Evolutionary conservation across 1,139 yeast genomes (phyloP), one percentile per base, ranked within the genome.

Genomic region (Nakaseomyces delphensis): DNA sequence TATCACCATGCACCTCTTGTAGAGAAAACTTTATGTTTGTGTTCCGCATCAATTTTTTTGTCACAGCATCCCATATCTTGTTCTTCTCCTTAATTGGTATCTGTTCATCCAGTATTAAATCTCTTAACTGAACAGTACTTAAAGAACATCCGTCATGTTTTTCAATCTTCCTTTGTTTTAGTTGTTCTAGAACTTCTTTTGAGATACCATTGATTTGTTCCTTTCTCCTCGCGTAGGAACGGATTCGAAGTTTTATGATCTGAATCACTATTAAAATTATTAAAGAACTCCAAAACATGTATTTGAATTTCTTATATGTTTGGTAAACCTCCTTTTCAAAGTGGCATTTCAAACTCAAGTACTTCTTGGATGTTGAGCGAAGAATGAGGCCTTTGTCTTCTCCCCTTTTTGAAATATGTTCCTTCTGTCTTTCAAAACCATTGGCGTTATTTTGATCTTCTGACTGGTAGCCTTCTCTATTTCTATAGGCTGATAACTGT

Each of bases 1-100:
- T 82, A 52, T 86, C 96, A 4, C 96, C 96, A 53, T 81, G 84
- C 35, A 79, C 69, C 57, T 87, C 96, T 48, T 76, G 63, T 24
- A 60, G 43, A 14, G 47, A 52, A 13, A 61, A 51, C 41, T 55
- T 58, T 11, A 60, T 52, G 43, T 60, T 60, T 13, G 63, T 55
- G 36, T 85, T 83, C 42, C 66, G 63, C 54, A 87, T 96, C 9
- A 91, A 74, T 39, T 67, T 69, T 31, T 64, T 63, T 40, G 72
- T 69, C 2, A 87, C 81, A n/a, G 62, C 56, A 6, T 63, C 62
- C 96, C 97, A 87, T 20, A 83, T 55, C 35, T 65, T 56, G 45
- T 74, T 70, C 45, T 73, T 72, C 43, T 67, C 68, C 38, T 65
- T 65, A 50, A 73, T 73, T 45, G 70, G 67, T 3, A 69, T 60